phyloP scores from a whole-genome alignment of 2,329 filamentous ascomycete species.

The Fusarium lyarnte region DNA sequence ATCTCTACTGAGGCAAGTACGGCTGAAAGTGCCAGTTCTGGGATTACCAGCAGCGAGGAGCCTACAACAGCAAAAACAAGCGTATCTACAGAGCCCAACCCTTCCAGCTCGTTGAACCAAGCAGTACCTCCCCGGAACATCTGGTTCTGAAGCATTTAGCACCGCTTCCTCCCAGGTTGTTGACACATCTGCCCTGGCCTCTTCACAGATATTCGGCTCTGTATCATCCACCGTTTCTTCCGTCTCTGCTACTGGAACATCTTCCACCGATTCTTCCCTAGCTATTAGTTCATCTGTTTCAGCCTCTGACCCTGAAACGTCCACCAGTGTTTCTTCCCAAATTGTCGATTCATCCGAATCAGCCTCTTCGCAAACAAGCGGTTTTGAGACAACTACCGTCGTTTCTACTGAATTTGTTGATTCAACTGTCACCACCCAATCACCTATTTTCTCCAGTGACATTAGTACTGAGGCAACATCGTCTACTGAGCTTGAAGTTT shows the following conservation, averaged over 20 bases:
- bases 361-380: background rate
- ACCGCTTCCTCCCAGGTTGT: background rate
- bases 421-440: accelerated
- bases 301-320: background rate
- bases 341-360: background rate
- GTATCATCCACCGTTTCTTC: background rate
- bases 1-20: background rate
- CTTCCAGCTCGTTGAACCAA: background rate
- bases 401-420: background rate
- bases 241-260: too few species aligned
- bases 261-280: too few species aligned
- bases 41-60: too few species aligned
- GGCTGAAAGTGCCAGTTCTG: background rate
- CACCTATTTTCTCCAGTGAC: accelerated
- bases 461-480: background rate
- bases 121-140: background rate
- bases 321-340: background rate
- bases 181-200: background rate
- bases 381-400: accelerated
- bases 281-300: background rate
- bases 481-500: background rate
- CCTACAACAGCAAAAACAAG: background rate
- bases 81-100: background rate
- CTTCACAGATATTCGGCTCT: background rate
- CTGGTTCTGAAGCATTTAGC: background rate